phyloP scores from a whole-genome alignment of 2,329 filamentous ascomycete genomes.

The Pleoardoris graminearum region DNA sequence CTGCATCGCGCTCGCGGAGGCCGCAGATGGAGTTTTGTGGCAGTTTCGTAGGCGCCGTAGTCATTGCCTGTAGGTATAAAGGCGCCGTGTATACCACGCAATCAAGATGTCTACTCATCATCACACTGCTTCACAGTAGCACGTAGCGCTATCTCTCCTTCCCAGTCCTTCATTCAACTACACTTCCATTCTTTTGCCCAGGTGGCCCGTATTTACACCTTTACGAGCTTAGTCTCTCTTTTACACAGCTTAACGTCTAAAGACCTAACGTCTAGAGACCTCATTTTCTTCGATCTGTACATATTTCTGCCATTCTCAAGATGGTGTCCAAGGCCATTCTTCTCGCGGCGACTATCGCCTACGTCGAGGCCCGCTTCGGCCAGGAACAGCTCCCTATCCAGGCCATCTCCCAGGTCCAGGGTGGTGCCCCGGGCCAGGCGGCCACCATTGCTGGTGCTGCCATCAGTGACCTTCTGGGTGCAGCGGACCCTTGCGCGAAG shows the following conservation, averaged over 20 bases:
- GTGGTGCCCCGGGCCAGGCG: conserved; percentile 62
- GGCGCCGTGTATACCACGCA: conserved; percentile 12
- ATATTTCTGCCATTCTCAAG: not conserved
- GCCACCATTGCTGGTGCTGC: conserved; percentile 65
- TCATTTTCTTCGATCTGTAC: conserved; percentile 8
- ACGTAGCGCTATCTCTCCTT: too few relatives aligned
- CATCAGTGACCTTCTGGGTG: conserved; percentile 65
- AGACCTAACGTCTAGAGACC: too few relatives aligned
- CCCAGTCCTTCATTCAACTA: conserved; percentile 21
- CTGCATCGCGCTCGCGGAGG: too few relatives aligned
- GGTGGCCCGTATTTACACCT: conserved; percentile 34
- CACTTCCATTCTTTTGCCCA: conserved; percentile 34
- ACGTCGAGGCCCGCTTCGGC: conserved; percentile 57
- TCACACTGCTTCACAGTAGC: conserved; percentile 27
- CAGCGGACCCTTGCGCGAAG: conserved; percentile 68
- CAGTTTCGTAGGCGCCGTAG: not conserved
- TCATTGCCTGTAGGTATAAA: conserved; percentile 34
- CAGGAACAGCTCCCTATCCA: conserved; percentile 64
- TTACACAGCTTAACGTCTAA: conserved; percentile 18
- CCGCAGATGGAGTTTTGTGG: conserved; percentile 11
- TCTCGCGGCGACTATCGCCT: conserved; percentile 37
- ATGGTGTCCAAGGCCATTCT: conserved; percentile 42
- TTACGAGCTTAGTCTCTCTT: conserved; percentile 44
- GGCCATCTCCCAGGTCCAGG: conserved; percentile 58
- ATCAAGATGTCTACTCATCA: conserved; percentile 32